phyloP scores from a whole-genome alignment of 768 basidiomycete genomes.

The Phanerochaete carnosa region DNA sequence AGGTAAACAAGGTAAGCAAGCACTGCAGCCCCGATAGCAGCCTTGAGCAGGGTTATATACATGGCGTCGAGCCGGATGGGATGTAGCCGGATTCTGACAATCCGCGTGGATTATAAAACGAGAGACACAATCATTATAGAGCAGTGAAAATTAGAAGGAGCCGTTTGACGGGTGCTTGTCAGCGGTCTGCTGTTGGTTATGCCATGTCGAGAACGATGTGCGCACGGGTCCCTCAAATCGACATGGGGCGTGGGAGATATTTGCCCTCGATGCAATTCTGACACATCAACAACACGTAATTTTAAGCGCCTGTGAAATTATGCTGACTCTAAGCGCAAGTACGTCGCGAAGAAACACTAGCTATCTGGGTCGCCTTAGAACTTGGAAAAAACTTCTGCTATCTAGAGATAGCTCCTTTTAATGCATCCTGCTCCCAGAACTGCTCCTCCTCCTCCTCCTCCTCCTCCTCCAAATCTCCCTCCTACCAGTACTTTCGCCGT shows the following conservation, averaged over 20 bases:
- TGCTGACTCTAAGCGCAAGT: neutral
- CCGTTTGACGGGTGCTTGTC: neutral
- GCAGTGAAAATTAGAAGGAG: neutral
- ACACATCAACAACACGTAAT: neutral
- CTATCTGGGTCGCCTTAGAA: neutral
- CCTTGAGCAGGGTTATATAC: conserved; percentile 16
- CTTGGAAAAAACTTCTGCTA: too few relatives aligned
- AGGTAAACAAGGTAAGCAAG: conserved; percentile 9
- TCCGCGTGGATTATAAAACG: conserved; percentile 7
- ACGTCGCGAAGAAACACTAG: neutral
- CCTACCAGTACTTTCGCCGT: too few relatives aligned
- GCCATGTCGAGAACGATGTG: neutral
- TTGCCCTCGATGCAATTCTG: neutral
- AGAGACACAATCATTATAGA: neutral
- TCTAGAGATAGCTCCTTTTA: too few relatives aligned
- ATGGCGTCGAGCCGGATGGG: conserved; percentile 11
- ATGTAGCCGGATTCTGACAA: neutral
- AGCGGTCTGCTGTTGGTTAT: conserved; percentile 1
- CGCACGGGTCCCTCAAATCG: neutral
- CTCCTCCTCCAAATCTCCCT: too few relatives aligned
- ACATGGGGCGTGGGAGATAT: neutral
- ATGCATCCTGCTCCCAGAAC: too few relatives aligned
- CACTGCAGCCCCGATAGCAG: conserved; percentile 9
- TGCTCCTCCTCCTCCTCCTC: too few relatives aligned
- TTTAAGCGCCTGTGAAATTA: neutral